These are phyloP conservation scores for Escovopsis sp. DNA, from an alignment of 2,329 filamentous ascomycete species.

Conservation along the genomic window DNA sequence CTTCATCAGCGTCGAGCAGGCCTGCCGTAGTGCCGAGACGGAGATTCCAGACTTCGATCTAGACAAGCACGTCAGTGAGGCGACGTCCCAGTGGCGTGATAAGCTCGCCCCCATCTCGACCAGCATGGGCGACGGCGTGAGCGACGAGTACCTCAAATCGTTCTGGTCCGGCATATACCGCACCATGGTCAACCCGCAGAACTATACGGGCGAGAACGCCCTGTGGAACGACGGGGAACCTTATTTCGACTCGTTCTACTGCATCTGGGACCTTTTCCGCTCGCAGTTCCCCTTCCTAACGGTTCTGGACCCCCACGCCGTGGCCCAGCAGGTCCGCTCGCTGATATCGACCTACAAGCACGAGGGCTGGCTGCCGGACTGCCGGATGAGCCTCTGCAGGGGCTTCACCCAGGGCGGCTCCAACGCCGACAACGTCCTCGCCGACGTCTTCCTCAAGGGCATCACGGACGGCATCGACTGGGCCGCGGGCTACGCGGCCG, in stretches of 20 bases:
- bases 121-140: slow-evolving; percentile 32
- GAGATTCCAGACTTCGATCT: slow-evolving; percentile 59
- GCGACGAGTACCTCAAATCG: slow-evolving; percentile 38
- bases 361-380: slow-evolving; percentile 60
- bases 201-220: slow-evolving; percentile 61
- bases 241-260: slow-evolving; percentile 66
- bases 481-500: slow-evolving; percentile 52
- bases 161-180: slow-evolving; percentile 63
- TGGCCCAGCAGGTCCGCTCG: slow-evolving; percentile 53
- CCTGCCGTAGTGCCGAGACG: slow-evolving; percentile 51
- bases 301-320: slow-evolving; percentile 47
- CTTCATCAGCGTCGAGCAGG: slow-evolving; percentile 50
- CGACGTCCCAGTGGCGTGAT: slow-evolving; percentile 42
- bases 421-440: slow-evolving; percentile 56
- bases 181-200: slow-evolving; percentile 58
- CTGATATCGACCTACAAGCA: slow-evolving; percentile 58
- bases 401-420: slow-evolving; percentile 64
- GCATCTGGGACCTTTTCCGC: slow-evolving; percentile 59
- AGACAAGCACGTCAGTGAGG: slow-evolving; percentile 32
- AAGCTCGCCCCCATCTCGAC: slow-evolving; percentile 47
- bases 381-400: slow-evolving; percentile 61
- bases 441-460: slow-evolving; percentile 54
- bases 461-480: slow-evolving; percentile 47
- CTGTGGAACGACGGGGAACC: slow-evolving; percentile 50
- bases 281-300: slow-evolving; percentile 57